Base-by-base conservation (phyloP, 768 basidiomycete species). In the Termitomyces sp. region DNA sequence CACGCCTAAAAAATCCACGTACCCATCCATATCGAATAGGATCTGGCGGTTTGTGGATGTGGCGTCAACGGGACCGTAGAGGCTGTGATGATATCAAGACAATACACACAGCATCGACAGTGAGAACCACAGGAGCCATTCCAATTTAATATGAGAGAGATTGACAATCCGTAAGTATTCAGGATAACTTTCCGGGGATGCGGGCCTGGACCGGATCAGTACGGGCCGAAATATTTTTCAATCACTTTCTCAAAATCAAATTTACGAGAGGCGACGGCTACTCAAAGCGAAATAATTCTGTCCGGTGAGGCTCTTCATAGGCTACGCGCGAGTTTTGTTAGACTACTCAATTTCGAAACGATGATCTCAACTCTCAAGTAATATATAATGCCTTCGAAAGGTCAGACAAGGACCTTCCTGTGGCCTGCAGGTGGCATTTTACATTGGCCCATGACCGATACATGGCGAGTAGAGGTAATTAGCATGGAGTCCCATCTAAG, bases 1-100 rank as follows among this genome's bases (percentile, higher is more conserved):
- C 17, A 12, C 19, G 9, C 19, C 12, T 11, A 23, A 0, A 50
- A 30, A 9, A 44, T 40, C 42, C 40, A 64, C 73, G 64, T 64
- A 86, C 85, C 85, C 85, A 64, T 87, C 85, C 75, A 86, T 79
- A 68, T 87, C 85, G 63, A 87, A 87, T 45, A 87, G 72, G 60
- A 86, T 77, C 85, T 87, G 57, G 38, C 19, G 21, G 31, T 17
- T 41, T 31, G 43, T 14, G 11, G 10, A 46, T 53, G n/a, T 53
- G 19, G 28, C 41, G 53, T 61, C 28, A 60, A 57, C 43, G 40
- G 51, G 38, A 46, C 48, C 10, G 14, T 41, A 21, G 50, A 47
- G 17, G 23, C 49, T 53, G 30, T 35, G 45, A 37, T 49, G 26
- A 30, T 19, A 38, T 41, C 23, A 45, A 19, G 23, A 37, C 2